Percentiles rank a stretch among this genome's conserved stretches.
phyloP scores from a whole-genome alignment of 2,329 filamentous ascomycete species.

The Aspergillus quadrilineatus region DNA sequence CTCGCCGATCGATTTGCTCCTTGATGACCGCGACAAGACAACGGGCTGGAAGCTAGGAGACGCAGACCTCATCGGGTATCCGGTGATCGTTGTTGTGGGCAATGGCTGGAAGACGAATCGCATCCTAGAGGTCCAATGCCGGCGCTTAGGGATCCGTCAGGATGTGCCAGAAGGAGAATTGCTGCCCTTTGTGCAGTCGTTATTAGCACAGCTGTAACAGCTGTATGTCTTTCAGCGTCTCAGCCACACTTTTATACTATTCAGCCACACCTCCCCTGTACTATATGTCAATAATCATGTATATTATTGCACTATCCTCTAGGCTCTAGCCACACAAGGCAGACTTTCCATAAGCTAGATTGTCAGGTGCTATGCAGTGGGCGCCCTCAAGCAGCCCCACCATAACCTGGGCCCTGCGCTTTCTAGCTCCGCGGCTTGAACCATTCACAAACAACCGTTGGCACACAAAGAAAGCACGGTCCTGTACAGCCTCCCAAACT shows the following conservation, averaged over 20 bases:
- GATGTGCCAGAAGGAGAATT: constrained; percentile 56
- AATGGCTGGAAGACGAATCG: constrained; percentile 61
- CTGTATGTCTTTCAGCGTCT: not conserved
- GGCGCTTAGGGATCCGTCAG: constrained; percentile 61
- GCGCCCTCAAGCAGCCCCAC: too few species aligned
- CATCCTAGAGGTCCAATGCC: constrained; percentile 76
- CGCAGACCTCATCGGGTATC: constrained; percentile 86
- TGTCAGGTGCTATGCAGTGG: too few species aligned
- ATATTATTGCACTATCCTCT: constrained; percentile 10
- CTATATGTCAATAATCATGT: not conserved
- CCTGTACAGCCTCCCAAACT: too few species aligned
- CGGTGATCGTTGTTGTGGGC: constrained; percentile 76
- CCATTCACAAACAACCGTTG: too few species aligned
- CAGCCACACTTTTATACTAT: not conserved
- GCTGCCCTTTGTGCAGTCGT: constrained; percentile 45
- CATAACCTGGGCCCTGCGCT: too few species aligned
- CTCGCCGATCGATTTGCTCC: constrained; percentile 58
- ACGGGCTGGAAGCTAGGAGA: constrained; percentile 87
- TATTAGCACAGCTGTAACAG: constrained; percentile 53
- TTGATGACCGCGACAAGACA: constrained; percentile 70
- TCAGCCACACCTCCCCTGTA: not conserved
- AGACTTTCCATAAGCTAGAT: too few species aligned
- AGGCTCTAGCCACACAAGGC: constrained; percentile 1
- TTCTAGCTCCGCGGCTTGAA: too few species aligned
- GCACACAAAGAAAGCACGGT: too few species aligned